These are phyloP conservation scores for Eragrostis tef DNA, from an alignment of 202 grass and related monocot species.

Conservation along the genomic window DNA sequence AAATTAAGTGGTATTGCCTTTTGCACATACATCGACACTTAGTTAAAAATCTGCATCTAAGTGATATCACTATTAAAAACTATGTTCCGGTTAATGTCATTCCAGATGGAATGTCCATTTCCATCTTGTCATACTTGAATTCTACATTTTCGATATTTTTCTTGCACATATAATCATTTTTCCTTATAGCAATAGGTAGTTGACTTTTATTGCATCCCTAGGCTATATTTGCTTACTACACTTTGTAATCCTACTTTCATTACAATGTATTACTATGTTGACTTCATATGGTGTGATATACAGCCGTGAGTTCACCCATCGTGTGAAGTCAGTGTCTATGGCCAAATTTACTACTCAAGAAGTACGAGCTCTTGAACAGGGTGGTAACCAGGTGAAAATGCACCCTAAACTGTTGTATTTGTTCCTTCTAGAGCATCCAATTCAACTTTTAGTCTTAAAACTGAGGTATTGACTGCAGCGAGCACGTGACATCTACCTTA, in stretches of 20 bases:
- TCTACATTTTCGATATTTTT: constrained; percentile 12
- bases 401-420: constrained; percentile 8
- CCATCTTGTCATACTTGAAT: constrained; percentile 24
- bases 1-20: constrained; percentile 21
- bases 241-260: constrained; percentile 24
- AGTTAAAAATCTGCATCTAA: constrained; percentile 5
- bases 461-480: constrained; percentile 56
- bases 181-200: constrained; percentile 20
- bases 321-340: constrained; percentile 97
- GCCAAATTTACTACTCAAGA: constrained; percentile 94
- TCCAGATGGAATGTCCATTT: constrained; percentile 17
- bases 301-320: constrained; percentile 94
- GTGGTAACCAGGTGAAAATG: constrained; percentile 93
- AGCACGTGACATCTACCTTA: constrained; percentile 81
- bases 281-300: constrained; percentile 32
- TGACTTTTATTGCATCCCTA: neutral
- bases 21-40: neutral
- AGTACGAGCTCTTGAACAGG: constrained; percentile 80
- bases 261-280: constrained; percentile 30
- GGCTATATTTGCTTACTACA: constrained; percentile 20
- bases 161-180: constrained; percentile 9
- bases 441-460: constrained; percentile 36
- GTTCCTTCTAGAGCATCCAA: neutral
- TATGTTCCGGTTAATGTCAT: constrained; percentile 14
- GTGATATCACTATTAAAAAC: neutral